Evolutionary conservation across 2,329 filamentous ascomycete species (phyloP).

Genomic region (Phaeosphaeria sp.): DNA sequence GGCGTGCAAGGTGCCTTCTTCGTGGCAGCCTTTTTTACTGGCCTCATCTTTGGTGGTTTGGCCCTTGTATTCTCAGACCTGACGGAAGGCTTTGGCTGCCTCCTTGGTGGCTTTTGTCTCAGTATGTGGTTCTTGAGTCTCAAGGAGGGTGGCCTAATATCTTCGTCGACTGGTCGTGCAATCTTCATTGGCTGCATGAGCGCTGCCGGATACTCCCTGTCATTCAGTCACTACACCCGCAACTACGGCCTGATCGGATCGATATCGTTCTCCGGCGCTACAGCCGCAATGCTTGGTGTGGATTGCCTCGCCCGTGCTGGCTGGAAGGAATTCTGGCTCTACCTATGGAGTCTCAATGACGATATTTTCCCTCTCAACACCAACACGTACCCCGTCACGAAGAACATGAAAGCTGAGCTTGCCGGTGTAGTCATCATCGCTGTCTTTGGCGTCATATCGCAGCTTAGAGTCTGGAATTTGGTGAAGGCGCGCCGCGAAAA

Average conservation of each 20-base stretch:
- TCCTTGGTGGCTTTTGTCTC: conserved; percentile 84
- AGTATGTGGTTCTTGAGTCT: conserved; percentile 91
- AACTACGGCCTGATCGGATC: conserved; percentile 77
- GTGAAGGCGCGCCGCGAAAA: conserved; percentile 63
- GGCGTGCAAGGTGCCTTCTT: conserved; percentile 87
- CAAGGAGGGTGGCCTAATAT: conserved; percentile 75
- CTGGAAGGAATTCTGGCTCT: conserved; percentile 95
- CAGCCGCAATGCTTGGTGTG: conserved; percentile 79
- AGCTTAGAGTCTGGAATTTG: conserved; percentile 84
- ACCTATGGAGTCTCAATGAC: conserved; percentile 84
- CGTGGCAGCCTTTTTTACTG: conserved; percentile 76
- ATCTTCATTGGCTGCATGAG: conserved; percentile 80
- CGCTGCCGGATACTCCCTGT: conserved; percentile 71
- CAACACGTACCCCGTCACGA: conserved; percentile 82
- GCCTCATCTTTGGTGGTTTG: conserved; percentile 73
- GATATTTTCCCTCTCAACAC: conserved; percentile 77
- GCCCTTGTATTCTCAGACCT: conserved; percentile 83
- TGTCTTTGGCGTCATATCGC: conserved; percentile 78
- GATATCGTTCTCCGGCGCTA: conserved; percentile 83
- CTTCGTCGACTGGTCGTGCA: conserved; percentile 65
- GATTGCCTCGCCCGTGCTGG: conserved; percentile 92
- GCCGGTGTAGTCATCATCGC: conserved; percentile 78
- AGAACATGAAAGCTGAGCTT: conserved; percentile 84
- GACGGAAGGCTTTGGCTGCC: conserved; percentile 81
- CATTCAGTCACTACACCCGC: conserved; percentile 74